Evolutionary conservation across 2,329 filamentous ascomycete species (phyloP), one percentile per base, ranked within the genome.

Genomic region (Ophiostoma sp.): DNA sequence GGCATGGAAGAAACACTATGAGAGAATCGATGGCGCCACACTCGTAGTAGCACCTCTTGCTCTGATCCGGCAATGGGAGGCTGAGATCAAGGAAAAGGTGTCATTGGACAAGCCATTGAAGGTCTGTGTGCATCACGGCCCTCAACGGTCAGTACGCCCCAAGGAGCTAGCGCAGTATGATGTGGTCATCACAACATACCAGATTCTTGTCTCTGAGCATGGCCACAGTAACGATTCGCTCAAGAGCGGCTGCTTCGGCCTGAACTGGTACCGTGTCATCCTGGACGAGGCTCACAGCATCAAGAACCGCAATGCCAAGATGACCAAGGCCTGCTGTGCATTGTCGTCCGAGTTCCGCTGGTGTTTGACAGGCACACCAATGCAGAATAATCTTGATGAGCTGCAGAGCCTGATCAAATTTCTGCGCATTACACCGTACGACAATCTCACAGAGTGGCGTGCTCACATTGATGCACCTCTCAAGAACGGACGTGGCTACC

Each of bases 331-430:
- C 1, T 95, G 91, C 72, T 99, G 89, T 76, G 91, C 91, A 1
- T 79, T 99, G 44, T 83, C 89, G 42, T 89, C 92, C 27, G 90
- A 95, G 76, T 98, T 97, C 75, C 85, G 95, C 70, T 99, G 95
- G 95, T 98, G 95, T 75, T 80, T 99, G 71, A 97, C 93, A 0
- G 95, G 95, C 67, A 99, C 95, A 1, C 95, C 95, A 0, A 93
- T 99, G 89, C 95, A 99, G 76, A 99, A 99, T 79, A 98, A 97
- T 74, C 85, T 99, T 5, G 95, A 99, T 72, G 95, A 99, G 78
- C 81, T 99, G 66, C 95, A 99, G 76, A 96, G 92, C 73, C 81
- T 99, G 67, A 92, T 99, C 76, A 91, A 89, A 71, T 99, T 99
- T 77, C 83, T 99, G 49, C 88, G 91, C 16, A 97, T 99, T 75